Percentiles rank a stretch among this genome's conserved stretches.
phyloP scores from a whole-genome alignment of 1,284 basidiomycete genomes.

The Puccinia brachypodii region DNA sequence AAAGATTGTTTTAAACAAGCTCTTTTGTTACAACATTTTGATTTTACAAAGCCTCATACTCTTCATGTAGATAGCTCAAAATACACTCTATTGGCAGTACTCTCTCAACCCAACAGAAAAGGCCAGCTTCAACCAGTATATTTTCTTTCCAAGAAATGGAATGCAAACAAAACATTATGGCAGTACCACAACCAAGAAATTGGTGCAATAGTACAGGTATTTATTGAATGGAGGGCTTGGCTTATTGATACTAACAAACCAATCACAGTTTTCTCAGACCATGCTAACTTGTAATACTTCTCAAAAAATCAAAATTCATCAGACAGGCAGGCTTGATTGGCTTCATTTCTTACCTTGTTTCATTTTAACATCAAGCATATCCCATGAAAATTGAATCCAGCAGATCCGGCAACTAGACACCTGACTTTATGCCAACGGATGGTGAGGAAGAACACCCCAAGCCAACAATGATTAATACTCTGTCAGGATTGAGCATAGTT shows the following conservation, averaged over 20 bases:
- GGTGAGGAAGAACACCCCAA: neutral
- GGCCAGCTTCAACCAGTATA: neutral
- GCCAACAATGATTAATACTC: neutral
- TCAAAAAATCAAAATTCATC: neutral
- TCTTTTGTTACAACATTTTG: neutral
- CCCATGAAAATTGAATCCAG: slow-evolving; percentile 3
- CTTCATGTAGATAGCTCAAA: slow-evolving; percentile 11
- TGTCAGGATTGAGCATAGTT: neutral
- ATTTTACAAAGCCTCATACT: neutral
- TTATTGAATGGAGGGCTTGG: slow-evolving; percentile 32
- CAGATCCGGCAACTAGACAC: neutral
- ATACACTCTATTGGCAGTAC: neutral
- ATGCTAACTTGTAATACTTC: slow-evolving; percentile 18
- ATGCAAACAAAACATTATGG: neutral
- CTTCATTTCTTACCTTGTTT: neutral
- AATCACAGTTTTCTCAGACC: neutral
- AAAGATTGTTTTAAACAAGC: neutral
- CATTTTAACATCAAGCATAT: slow-evolving; percentile 7
- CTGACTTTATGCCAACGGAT: neutral
- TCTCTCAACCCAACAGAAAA: neutral
- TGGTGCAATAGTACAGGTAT: neutral
- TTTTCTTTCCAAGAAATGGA: slow-evolving; percentile 13
- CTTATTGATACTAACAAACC: neutral
- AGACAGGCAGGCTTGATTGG: neutral
- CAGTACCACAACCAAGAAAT: slow-evolving; percentile 9